Conservation (phyloP, 2,329 filamentous ascomycete genomes). For the Kalaharituber pfeilii region DNA sequence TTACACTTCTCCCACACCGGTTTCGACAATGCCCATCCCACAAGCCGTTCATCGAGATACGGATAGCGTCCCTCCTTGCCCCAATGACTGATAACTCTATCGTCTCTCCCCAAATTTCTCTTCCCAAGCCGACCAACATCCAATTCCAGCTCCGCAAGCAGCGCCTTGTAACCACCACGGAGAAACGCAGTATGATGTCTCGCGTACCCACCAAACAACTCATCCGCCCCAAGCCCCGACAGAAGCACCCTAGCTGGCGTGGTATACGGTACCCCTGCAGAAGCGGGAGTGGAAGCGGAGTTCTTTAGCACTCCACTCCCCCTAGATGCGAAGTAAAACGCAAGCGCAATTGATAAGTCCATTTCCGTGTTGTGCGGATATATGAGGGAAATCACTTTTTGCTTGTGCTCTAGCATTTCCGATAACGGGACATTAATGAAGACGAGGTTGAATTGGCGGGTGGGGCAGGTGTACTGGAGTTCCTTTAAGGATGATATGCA, state of each 20-base stretch:
- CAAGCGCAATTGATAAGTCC: conserved; percentile 86
- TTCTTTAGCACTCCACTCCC: conserved; percentile 41
- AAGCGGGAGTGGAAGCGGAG: conserved; percentile 13
- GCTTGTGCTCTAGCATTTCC: conserved; percentile 52
- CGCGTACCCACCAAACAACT: conserved; percentile 85
- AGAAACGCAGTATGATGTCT: conserved; percentile 64
- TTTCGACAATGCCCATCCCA: conserved; percentile 57
- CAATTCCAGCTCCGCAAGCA: conserved; percentile 66
- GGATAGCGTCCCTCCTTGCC: conserved; percentile 78
- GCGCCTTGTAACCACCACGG: conserved; percentile 48
- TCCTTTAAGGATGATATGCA: conserved; percentile 67
- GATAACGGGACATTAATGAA: conserved; percentile 61
- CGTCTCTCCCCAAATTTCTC: conserved; percentile 87
- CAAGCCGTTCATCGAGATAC: conserved; percentile 70
- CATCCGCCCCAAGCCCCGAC: conserved; percentile 86
- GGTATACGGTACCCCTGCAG: conserved; percentile 33
- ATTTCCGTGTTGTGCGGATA: conserved; percentile 94
- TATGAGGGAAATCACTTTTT: conserved; percentile 58
- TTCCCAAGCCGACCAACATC: conserved; percentile 76
- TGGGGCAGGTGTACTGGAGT: conserved; percentile 49
- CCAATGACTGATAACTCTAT: conserved; percentile 80
- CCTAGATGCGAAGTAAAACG: conserved; percentile 85
- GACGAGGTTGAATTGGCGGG: conserved; percentile 35
- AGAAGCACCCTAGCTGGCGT: conserved; percentile 68
- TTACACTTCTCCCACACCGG: conserved; percentile 79